phyloP scores from a whole-genome alignment of 2,329 filamentous ascomycete genomes.

The Trichoderma sp. region DNA sequence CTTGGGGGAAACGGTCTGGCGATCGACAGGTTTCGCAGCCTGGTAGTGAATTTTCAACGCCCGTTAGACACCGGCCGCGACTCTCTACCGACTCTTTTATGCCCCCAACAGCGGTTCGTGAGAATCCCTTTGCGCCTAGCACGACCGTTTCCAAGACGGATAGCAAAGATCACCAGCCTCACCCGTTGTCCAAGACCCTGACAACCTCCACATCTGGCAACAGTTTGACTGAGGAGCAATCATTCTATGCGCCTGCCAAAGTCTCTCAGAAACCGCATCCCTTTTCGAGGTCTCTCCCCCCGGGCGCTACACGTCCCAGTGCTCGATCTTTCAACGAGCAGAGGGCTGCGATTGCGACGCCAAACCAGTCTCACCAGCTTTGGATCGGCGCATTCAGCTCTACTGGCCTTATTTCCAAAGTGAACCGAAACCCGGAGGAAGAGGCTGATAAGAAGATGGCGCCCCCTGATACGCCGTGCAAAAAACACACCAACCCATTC shows the following conservation, averaged over 20 bases:
- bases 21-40: constrained; percentile 54
- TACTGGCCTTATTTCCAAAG: constrained; percentile 91
- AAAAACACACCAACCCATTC: constrained; percentile 71
- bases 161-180: constrained; percentile 54
- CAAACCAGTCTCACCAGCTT: constrained; percentile 56
- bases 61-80: constrained; percentile 63
- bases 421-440: constrained; percentile 78
- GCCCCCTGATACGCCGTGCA: constrained; percentile 95
- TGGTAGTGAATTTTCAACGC: constrained; percentile 52
- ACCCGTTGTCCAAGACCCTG: constrained; percentile 82
- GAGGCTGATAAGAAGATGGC: constrained; percentile 56
- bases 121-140: constrained; percentile 61
- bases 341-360: constrained; percentile 38
- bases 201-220: constrained; percentile 84
- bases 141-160: constrained; percentile 52
- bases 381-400: constrained; percentile 86
- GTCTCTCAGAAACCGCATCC: constrained; percentile 31
- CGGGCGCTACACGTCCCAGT: constrained; percentile 38
- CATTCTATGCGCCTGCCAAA: constrained; percentile 32
- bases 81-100: constrained; percentile 78
- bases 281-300: constrained; percentile 40
- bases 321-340: constrained; percentile 31
- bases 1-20: constrained; percentile 57
- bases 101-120: constrained; percentile 57
- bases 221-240: constrained; percentile 68